These are phyloP conservation scores for Aspergillus ellipticus DNA, from an alignment of 495 filamentous ascomycete genomes.

Conservation along the genomic window DNA sequence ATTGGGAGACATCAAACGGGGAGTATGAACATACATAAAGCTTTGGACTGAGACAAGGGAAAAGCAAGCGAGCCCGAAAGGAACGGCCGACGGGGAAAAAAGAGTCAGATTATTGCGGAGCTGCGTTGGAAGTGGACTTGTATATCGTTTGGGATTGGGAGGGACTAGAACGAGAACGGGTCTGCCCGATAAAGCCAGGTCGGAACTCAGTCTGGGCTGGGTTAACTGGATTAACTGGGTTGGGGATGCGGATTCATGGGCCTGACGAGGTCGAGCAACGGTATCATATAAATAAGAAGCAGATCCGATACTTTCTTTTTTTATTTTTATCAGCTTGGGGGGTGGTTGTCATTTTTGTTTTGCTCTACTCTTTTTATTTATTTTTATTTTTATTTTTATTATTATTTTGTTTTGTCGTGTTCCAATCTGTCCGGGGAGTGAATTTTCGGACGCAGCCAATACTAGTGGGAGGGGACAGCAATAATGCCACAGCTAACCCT, in stretches of 20 bases:
- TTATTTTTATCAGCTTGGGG: slow-evolving; percentile 9
- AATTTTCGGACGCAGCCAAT: not conserved
- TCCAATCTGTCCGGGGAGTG: not conserved
- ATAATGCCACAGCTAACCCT: not conserved
- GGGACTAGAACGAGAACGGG: slow-evolving; percentile 8
- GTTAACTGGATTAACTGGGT: no score
- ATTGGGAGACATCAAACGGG: slow-evolving; percentile 23
- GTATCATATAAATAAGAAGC: slow-evolving; percentile 14
- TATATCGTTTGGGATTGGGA: slow-evolving; percentile 8
- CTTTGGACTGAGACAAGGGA: slow-evolving; percentile 9
- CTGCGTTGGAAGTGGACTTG: slow-evolving; percentile 5
- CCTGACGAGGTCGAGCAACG: not conserved
- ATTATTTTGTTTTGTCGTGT: slow-evolving; percentile 9
- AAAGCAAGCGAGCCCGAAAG: slow-evolving; percentile 9
- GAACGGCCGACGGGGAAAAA: not conserved
- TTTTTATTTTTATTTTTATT: slow-evolving; percentile 8
- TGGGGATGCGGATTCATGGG: not conserved
- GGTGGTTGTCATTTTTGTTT: not conserved
- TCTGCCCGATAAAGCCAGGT: slow-evolving; percentile 9
- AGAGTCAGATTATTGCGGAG: slow-evolving; percentile 5
- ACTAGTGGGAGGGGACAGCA: not conserved
- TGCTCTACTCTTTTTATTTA: no score
- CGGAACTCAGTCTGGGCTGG: not conserved
- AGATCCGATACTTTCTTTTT: not conserved
- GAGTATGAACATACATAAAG: slow-evolving; percentile 31